Evolutionary conservation across 495 filamentous ascomycete species (phyloP), one percentile per base, ranked within the genome.

Genomic region (Penicillium psychrofluorescens): DNA sequence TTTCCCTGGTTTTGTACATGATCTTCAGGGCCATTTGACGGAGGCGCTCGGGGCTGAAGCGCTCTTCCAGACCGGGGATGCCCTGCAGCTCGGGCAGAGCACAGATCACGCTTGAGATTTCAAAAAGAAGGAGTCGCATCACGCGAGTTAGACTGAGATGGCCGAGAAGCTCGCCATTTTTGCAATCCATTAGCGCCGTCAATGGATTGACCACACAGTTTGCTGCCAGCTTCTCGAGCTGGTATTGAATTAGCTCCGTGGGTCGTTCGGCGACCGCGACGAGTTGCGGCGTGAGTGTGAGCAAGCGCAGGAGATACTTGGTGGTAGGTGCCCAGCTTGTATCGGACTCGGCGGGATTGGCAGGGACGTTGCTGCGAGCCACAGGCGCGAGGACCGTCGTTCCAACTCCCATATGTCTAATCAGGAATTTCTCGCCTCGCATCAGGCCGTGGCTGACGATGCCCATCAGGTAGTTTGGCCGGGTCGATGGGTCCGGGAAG

Each of bases 181-280:
- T 68, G 56, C 81, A 84, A 43, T 83, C 68, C 42, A 87, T 68
- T 2, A 94, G 57, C 4, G 77, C 84, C 0, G 89, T 91, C 5
- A 96, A 61, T 0, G 91, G 88, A 56, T 92, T 88, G 42, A 97
- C 80, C 39, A 91, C 66, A 33, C 78, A 71, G 57, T 94, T 92
- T 47, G 90, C 71, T 10, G 82, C 85, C 1, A 96, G 70, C 56
- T 95, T 84, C 42, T 90, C 83, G 8, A 95, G 71, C 59, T 95
- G 83, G 29, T 80, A 66, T 48, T 71, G 66, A 4, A 72, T 32
- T 15, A 77, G 38, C 28, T 58, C 59, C 7, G 69, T 62, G 6
- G 73, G 67, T 6, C 64, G 57, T 32, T 71, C 72, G 1, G 65
- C 70, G 9, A 70, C 55, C 9, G 71, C 72, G 38, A 72, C 69